Evolutionary conservation across 2,329 filamentous ascomycete genomes (phyloP), one percentile per base, ranked within the genome.

Genomic region (Arachnopeziza araneosa): DNA sequence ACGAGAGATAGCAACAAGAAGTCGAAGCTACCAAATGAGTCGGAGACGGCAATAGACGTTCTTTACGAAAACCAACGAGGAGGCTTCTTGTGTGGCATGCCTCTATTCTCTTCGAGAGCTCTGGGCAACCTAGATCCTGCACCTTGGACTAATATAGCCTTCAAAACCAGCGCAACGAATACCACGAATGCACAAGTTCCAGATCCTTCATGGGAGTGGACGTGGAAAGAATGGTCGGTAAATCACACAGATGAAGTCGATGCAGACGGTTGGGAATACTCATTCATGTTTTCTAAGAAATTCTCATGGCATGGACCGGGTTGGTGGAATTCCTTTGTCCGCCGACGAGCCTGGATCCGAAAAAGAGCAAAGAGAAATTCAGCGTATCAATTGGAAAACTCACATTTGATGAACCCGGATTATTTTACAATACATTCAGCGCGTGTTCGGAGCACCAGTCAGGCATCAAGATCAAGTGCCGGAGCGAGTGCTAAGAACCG

Each of bases 51-150:
- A 26, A 85, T 98, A 62, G 95, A 99, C 64, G 83, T 98, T 5
- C 79, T 99, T 0, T 98, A 96, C 74, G 95, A 99, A 74, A 99
- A 99, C 71, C 90, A 99, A 76, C 84, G 95, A 60, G 95, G 95
- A 12, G 87, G 85, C 49, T 96, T 97, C 71, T 79, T 96, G 63
- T 98, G 93, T 69, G 93, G 95, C 26, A 83, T 92, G 14, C 87
- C 93, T 0, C 81, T 96, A n/a, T 99, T 97, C 78, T 96, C 93
- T 1, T 83, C 86, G 8, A 88, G 87, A 64, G 93, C 93, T 1
- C 81, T 99, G 1, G 86, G 96, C 44, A 89, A 90, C 62, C 83
- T 96, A 54, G 95, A 99, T 70, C 91, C 93, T 0, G 76, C 89
- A 8, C 80, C 92, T 0, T 99, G 95, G 95, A 91, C 93, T 55